phyloP scores from a whole-genome alignment of 75 land plant species.

The Selaginella moellendorffii region DNA sequence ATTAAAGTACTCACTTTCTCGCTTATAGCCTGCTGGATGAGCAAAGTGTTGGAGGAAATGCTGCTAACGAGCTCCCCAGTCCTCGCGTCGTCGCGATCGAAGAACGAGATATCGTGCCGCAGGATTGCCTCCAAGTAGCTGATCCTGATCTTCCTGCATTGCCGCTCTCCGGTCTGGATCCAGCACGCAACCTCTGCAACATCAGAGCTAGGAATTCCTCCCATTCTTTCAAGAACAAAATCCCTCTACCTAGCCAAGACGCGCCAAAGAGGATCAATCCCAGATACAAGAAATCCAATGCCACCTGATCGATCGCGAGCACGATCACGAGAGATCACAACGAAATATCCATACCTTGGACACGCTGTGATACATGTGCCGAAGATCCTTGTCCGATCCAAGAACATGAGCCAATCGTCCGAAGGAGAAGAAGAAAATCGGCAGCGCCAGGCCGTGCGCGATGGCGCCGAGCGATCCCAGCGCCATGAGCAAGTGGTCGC shows the following conservation, averaged over 20 bases:
- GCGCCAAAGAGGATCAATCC: constrained; percentile 64
- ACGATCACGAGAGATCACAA: no score
- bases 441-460: constrained; percentile 2
- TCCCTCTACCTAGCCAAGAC: constrained; percentile 61
- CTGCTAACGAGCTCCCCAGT: neutral
- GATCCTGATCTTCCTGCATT: neutral
- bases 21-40: neutral
- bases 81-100: neutral
- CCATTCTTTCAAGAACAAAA: no score
- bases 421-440: neutral
- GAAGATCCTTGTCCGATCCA: neutral
- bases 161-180: constrained; percentile 5
- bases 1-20: constrained; percentile 1
- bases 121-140: neutral
- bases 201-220: neutral
- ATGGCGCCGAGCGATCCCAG: neutral
- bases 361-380: constrained; percentile 3
- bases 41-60: neutral
- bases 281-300: constrained; percentile 80
- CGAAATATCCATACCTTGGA: no score
- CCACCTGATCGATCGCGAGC: constrained; percentile 43
- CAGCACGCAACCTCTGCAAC: constrained; percentile 5
- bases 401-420: neutral
- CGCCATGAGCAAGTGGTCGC: neutral
- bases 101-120: neutral